These are phyloP conservation scores for Letharia lupina DNA, from an alignment of 495 filamentous ascomycete genomes.

Conservation along the genomic window DNA sequence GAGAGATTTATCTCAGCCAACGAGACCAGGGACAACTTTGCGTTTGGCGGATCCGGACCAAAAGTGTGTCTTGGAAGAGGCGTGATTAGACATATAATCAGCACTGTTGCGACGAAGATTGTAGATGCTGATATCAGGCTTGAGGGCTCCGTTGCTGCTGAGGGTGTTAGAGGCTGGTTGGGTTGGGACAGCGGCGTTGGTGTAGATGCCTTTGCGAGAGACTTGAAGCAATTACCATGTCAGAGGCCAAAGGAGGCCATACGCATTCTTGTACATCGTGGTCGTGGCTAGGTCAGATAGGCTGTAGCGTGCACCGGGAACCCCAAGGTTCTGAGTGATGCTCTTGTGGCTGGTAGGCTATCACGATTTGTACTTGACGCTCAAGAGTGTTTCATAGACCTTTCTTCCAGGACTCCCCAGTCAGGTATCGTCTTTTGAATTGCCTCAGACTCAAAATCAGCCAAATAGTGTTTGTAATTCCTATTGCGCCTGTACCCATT, in stretches of 20 bases:
- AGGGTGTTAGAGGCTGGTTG: constrained; percentile 27
- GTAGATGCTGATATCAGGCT: not conserved
- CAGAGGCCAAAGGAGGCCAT: constrained; percentile 20
- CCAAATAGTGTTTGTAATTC: too few species aligned
- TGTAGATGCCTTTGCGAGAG: constrained; percentile 24
- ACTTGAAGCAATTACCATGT: constrained; percentile 30
- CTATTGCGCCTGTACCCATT: too few species aligned
- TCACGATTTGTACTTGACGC: too few species aligned
- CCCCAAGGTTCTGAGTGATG: too few species aligned
- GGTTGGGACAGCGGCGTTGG: constrained; percentile 25
- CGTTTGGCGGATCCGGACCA: constrained; percentile 25
- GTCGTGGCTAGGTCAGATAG: too few species aligned
- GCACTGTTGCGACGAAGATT: constrained; percentile 16
- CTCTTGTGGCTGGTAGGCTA: too few species aligned
- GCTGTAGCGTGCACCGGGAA: too few species aligned
- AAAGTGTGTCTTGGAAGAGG: constrained; percentile 27
- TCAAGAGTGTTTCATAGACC: too few species aligned
- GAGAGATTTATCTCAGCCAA: constrained; percentile 12
- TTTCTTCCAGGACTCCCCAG: too few species aligned
- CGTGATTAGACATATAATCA: constrained; percentile 21
- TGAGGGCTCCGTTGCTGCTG: not conserved
- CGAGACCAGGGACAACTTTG: constrained; percentile 10
- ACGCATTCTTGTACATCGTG: not conserved
- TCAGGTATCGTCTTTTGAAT: too few species aligned
- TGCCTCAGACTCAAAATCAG: too few species aligned